Percentiles rank a stretch among this genome's conserved stretches.
These are phyloP conservation scores for Musa acuminata DNA, from an alignment of 176 grass and related monocot genomes.

Conservation along the genomic window DNA sequence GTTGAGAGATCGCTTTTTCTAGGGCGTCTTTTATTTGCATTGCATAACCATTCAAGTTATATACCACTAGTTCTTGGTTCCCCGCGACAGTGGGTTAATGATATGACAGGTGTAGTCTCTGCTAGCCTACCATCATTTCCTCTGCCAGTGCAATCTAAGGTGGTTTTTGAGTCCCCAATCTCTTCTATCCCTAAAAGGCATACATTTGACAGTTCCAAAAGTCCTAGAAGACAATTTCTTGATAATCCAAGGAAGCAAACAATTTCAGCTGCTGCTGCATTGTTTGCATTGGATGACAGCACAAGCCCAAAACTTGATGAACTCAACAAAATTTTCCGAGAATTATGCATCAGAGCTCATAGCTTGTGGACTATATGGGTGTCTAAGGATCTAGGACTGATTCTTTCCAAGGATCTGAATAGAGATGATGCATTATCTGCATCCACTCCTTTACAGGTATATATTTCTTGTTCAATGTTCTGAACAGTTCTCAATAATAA, in stretches of 20 bases:
- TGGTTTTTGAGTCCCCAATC: slow-evolving; percentile 34
- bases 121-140: slow-evolving; percentile 33
- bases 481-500: too few species aligned
- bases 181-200: slow-evolving; percentile 53
- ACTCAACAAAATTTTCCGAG: slow-evolving; percentile 62
- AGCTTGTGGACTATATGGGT: slow-evolving; percentile 80
- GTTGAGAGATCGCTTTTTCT: slow-evolving; percentile 86
- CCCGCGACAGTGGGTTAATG: slow-evolving; percentile 82
- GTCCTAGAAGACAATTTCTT: slow-evolving; percentile 45
- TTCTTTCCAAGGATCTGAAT: slow-evolving; percentile 70
- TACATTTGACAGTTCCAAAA: slow-evolving; percentile 65
- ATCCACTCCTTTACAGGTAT: slow-evolving; percentile 72
- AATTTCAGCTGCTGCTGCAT: slow-evolving; percentile 68
- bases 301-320: slow-evolving; percentile 73
- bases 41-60: slow-evolving; percentile 82
- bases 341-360: slow-evolving; percentile 72
- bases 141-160: slow-evolving; percentile 45
- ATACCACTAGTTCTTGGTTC: slow-evolving; percentile 81
- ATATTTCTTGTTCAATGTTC: neutral
- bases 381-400: slow-evolving; percentile 53
- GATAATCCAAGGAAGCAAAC: slow-evolving; percentile 69
- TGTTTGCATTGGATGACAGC: slow-evolving; percentile 70
- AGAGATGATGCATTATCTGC: slow-evolving; percentile 82
- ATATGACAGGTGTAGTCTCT: slow-evolving; percentile 39
- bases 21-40: slow-evolving; percentile 78